Evolutionary conservation across 495 filamentous ascomycete genomes (phyloP).

Genomic region (Parmelia sp.): DNA sequence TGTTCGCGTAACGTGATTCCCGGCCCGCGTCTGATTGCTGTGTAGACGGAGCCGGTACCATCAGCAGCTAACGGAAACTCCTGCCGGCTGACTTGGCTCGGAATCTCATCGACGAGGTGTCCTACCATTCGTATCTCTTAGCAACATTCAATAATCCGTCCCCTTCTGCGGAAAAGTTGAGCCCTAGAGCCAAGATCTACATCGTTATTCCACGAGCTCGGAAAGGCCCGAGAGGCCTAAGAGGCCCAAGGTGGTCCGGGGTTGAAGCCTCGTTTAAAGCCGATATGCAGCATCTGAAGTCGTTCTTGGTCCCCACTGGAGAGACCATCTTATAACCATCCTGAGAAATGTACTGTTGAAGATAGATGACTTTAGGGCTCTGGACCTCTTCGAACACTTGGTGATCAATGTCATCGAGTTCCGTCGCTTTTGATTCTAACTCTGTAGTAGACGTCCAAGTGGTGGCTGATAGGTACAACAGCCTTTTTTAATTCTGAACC

Average conservation of each 20-base stretch:
- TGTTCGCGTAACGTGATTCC: not conserved
- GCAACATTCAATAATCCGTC: no score
- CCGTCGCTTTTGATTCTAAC: no score
- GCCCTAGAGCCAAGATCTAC: not conserved
- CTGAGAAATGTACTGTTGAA: not conserved
- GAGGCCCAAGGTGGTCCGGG: not conserved
- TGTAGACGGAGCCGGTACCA: not conserved
- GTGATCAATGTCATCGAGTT: no score
- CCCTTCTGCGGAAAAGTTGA: not conserved
- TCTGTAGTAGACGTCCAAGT: no score
- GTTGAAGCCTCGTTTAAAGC: not conserved
- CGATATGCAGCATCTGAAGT: not conserved
- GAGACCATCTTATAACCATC: not conserved
- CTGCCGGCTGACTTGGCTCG: not conserved
- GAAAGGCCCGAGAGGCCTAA: not conserved
- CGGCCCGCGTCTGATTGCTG: not conserved
- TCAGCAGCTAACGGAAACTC: not conserved
- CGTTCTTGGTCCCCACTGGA: not conserved
- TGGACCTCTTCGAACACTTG: no score
- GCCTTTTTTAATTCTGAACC: constrained; percentile 16
- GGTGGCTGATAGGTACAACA: not conserved
- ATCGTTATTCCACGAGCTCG: not conserved
- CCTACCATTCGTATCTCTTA: not conserved
- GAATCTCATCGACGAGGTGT: not conserved
- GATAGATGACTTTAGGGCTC: no score